phyloP scores from a whole-genome alignment of 495 filamentous ascomycete genomes.

The Pyronema omphalodes region DNA sequence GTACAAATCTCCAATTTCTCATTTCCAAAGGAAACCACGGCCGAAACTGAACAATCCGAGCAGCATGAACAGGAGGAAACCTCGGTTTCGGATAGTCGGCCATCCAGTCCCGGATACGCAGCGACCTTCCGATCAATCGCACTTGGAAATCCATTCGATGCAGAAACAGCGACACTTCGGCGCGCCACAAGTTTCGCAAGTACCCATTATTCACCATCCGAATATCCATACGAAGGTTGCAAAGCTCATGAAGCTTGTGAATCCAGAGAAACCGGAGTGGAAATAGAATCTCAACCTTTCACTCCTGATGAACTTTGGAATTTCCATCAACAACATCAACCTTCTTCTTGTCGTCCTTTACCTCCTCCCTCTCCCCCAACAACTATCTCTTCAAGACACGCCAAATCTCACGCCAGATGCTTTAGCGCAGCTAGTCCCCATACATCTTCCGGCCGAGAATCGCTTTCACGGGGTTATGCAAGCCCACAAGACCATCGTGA shows the following conservation, averaged over 20 bases:
- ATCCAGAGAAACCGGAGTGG: neutral
- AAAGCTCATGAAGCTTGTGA: no score
- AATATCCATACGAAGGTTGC: neutral
- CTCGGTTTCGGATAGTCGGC: neutral
- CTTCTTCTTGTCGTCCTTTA: neutral
- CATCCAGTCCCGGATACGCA: neutral
- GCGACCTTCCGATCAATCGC: neutral
- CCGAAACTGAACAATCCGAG: neutral
- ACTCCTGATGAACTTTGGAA: constrained; percentile 3
- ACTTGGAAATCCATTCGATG: neutral
- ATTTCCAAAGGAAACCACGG: neutral
- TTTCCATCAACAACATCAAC: neutral
- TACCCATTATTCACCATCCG: no score
- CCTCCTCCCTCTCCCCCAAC: no score
- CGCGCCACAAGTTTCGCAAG: neutral
- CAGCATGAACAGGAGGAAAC: no score
- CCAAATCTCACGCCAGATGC: neutral
- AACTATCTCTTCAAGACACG: no score
- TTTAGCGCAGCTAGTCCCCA: neutral
- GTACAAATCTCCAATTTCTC: neutral
- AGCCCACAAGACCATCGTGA: neutral
- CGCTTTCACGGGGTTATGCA: neutral
- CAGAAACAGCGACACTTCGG: neutral
- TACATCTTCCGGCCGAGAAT: neutral
- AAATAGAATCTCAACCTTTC: neutral